A percentile compares a stretch with the other conserved stretches of the same genome.
Evolutionary conservation across 1,284 basidiomycete genomes (phyloP).

Genomic region (Irpex sp.): DNA sequence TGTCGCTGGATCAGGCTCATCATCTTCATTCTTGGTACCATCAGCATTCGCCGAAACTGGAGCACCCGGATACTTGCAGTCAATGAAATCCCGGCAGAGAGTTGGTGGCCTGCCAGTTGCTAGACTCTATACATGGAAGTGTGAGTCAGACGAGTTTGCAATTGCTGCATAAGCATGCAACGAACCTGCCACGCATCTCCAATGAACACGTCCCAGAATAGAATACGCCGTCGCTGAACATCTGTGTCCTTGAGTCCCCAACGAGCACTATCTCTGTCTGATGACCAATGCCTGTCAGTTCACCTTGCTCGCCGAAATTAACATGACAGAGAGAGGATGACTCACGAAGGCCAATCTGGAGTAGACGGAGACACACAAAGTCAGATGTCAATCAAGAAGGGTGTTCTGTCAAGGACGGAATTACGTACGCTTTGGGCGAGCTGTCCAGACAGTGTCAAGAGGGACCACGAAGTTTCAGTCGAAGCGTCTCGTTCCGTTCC

Average conservation of each 20-base stretch:
- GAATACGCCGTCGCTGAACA: conserved; percentile 35
- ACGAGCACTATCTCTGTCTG: conserved; percentile 41
- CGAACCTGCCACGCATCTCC: conserved; percentile 31
- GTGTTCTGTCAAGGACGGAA: background rate
- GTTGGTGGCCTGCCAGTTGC: conserved; percentile 34
- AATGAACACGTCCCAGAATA: conserved; percentile 43
- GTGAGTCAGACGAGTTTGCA: background rate
- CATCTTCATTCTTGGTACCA: conserved; percentile 20
- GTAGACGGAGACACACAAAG: background rate
- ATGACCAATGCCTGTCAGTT: background rate
- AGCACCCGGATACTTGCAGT: conserved; percentile 24
- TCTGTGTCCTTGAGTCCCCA: conserved; percentile 34
- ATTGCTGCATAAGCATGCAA: background rate
- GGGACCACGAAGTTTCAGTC: conserved; percentile 34
- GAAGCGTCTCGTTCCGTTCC: conserved; percentile 42
- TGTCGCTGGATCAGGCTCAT: conserved; percentile 19
- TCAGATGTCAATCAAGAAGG: background rate
- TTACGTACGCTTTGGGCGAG: conserved; percentile 33
- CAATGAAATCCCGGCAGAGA: conserved; percentile 27
- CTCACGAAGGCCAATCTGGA: conserved; percentile 30
- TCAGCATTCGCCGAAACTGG: background rate
- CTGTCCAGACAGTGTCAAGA: conserved; percentile 29
- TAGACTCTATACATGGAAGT: conserved; percentile 35
- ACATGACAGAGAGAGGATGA: conserved; percentile 3
- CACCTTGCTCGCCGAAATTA: background rate